A percentile compares a stretch with the other conserved stretches of the same genome.
Evolutionary conservation across 2,329 filamentous ascomycete species (phyloP).

Genomic region (Colletotrichum lindemuthianum): DNA sequence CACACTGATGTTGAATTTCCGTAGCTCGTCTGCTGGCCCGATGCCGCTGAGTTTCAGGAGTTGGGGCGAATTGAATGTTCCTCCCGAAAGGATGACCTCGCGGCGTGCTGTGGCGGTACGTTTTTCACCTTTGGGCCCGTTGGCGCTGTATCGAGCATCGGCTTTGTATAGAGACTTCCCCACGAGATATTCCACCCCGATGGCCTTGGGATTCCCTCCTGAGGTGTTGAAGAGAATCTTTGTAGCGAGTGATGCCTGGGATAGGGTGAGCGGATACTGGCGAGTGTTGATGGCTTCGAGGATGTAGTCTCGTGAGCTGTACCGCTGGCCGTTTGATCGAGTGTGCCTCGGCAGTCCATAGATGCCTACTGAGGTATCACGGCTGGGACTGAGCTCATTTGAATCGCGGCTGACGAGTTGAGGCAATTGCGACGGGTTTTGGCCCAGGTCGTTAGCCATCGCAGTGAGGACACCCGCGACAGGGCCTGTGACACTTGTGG

Average conservation of each 20-base stretch:
- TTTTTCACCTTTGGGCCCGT: not conserved
- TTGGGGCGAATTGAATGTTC: conserved; percentile 62
- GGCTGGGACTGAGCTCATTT: conserved; percentile 36
- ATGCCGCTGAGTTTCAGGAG: conserved; percentile 63
- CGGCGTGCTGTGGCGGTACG: conserved; percentile 43
- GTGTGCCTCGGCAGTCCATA: conserved; percentile 42
- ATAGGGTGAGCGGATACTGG: conserved; percentile 27
- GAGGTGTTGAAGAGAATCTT: conserved; percentile 25
- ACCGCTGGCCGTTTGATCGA: conserved; percentile 42
- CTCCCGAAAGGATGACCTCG: conserved; percentile 61
- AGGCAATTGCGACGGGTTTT: conserved; percentile 1
- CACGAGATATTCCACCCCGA: conserved; percentile 34
- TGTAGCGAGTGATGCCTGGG: conserved; percentile 29
- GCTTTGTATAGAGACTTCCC: conserved; percentile 38
- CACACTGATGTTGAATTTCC: conserved; percentile 54
- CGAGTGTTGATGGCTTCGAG: conserved; percentile 3
- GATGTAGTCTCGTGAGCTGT: conserved; percentile 44
- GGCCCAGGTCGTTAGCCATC: conserved; percentile 14
- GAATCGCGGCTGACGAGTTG: conserved; percentile 29
- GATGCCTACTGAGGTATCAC: conserved; percentile 42
- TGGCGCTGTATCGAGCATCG: conserved; percentile 38
- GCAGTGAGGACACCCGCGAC: conserved; percentile 8
- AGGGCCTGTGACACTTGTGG: conserved; percentile 7
- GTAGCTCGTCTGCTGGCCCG: conserved; percentile 53
- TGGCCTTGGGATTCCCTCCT: not conserved